Percentiles rank a stretch among this genome's conserved stretches.
Conservation (phyloP, 1,139 yeast species). For the Diutina neorugosa region DNA sequence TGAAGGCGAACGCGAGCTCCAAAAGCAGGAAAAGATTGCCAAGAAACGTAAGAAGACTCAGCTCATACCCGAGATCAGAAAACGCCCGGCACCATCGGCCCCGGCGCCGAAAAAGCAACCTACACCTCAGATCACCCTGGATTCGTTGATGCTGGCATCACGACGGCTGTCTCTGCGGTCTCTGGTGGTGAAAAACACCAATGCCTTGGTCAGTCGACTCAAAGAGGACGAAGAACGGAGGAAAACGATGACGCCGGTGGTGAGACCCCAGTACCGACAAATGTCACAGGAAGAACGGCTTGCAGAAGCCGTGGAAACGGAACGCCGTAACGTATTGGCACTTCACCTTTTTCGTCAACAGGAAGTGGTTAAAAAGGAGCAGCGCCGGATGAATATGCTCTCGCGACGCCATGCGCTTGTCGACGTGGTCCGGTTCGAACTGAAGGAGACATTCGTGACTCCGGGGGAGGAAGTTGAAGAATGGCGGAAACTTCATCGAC, state of each 20-base stretch:
- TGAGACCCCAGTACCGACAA: constrained; percentile 31
- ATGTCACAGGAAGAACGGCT: constrained; percentile 81
- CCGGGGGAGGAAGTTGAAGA: constrained; percentile 49
- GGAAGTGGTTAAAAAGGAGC: constrained; percentile 66
- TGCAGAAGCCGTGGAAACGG: constrained; percentile 80
- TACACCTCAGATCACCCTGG: not conserved
- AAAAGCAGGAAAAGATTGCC: constrained; percentile 34
- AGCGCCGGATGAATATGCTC: constrained; percentile 57
- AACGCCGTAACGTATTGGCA: constrained; percentile 59
- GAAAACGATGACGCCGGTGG: constrained; percentile 34
- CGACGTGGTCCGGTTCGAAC: constrained; percentile 41
- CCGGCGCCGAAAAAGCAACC: not conserved
- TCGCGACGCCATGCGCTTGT: constrained; percentile 51
- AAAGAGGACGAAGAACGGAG: constrained; percentile 61
- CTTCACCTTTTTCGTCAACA: constrained; percentile 71
- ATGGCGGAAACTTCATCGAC: constrained; percentile 18
- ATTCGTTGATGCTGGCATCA: constrained; percentile 1
- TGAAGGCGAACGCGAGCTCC: constrained; percentile 57
- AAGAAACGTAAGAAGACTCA: constrained; percentile 28
- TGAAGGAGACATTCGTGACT: constrained; percentile 25
- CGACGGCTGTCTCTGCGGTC: constrained; percentile 63
- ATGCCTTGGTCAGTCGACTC: constrained; percentile 64
- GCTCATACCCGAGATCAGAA: constrained; percentile 36
- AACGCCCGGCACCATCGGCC: constrained; percentile 8
- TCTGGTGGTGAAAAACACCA: constrained; percentile 68